These are phyloP conservation scores for Russula vinacea DNA, from an alignment of 768 basidiomycete genomes.

Conservation along the genomic window DNA sequence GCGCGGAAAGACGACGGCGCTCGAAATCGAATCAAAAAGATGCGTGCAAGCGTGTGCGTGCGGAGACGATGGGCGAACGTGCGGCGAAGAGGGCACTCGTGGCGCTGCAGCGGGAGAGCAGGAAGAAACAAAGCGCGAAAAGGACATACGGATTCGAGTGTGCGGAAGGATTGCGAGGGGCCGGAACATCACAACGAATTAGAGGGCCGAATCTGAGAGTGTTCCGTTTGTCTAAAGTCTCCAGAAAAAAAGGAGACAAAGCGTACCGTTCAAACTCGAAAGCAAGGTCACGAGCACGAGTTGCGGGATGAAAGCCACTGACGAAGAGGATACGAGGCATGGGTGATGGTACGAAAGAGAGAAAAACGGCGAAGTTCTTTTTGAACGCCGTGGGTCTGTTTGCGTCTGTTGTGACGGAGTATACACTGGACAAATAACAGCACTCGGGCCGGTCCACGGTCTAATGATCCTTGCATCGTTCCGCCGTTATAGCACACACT, in stretches of 20 bases:
- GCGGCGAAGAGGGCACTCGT: constrained; percentile 29
- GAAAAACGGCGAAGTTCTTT: background rate
- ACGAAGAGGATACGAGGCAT: constrained; percentile 88
- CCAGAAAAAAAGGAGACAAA: background rate
- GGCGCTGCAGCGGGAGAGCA: constrained; percentile 33
- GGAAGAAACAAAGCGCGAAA: constrained; percentile 25
- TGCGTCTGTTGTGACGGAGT: background rate
- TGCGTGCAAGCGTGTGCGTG: constrained; percentile 23
- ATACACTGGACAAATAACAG: constrained; percentile 6
- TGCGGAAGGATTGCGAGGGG: constrained; percentile 73
- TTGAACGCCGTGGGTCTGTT: background rate
- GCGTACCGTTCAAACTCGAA: constrained; percentile 81
- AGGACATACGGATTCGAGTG: constrained; percentile 78
- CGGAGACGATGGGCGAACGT: constrained; percentile 28
- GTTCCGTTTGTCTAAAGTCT: background rate
- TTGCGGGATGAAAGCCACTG: constrained; percentile 79
- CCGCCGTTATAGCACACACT: background rate
- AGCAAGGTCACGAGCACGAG: constrained; percentile 79
- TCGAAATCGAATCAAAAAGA: constrained; percentile 30
- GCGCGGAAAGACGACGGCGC: constrained; percentile 32
- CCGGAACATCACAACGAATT: constrained; percentile 86
- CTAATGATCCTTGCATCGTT: background rate
- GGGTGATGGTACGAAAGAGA: background rate
- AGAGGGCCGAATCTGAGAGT: constrained; percentile 67
- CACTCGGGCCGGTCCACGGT: background rate